Percentiles rank a stretch among this genome's conserved stretches.
These are phyloP conservation scores for Neophaeococcomyces mojaviensis DNA, from an alignment of 2,329 filamentous ascomycete species.

Conservation along the genomic window DNA sequence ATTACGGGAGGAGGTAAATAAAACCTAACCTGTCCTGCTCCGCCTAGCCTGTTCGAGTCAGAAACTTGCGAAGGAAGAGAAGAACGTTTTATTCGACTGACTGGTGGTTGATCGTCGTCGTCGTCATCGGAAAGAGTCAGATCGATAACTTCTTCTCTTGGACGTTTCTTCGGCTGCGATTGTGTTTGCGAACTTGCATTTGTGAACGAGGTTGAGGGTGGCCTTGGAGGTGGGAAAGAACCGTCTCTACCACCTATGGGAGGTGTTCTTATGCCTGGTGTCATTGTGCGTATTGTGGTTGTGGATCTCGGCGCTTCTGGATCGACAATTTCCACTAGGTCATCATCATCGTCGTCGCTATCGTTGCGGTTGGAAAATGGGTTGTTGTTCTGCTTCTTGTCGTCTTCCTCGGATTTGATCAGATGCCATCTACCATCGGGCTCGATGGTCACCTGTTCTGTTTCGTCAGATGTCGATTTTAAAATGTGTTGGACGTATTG, in stretches of 20 bases:
- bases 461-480: slow-evolving; percentile 57
- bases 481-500: slow-evolving; percentile 88
- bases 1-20: slow-evolving; percentile 5
- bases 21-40: slow-evolving; percentile 3
- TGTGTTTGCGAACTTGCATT: slow-evolving; percentile 29
- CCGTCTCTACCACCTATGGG: slow-evolving; percentile 7
- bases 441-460: slow-evolving; percentile 84
- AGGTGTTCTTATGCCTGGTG: background rate
- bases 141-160: slow-evolving; percentile 45
- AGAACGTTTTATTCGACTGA: slow-evolving; percentile 10
- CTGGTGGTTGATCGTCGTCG: slow-evolving; percentile 34
- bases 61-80: slow-evolving; percentile 12
- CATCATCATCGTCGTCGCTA: slow-evolving; percentile 33
- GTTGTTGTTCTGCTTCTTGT: slow-evolving; percentile 16
- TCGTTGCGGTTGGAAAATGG: slow-evolving; percentile 36
- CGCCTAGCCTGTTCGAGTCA: slow-evolving; percentile 7
- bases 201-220: slow-evolving; percentile 22
- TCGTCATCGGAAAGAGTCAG: slow-evolving; percentile 47
- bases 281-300: slow-evolving; percentile 23
- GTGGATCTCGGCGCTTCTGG: slow-evolving; percentile 29
- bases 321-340: slow-evolving; percentile 45
- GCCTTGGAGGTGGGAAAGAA: background rate
- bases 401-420: slow-evolving; percentile 10
- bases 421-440: slow-evolving; percentile 69
- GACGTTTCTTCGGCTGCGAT: slow-evolving; percentile 37